Evolutionary conservation across 2,329 filamentous ascomycete genomes (phyloP).

Genomic region (Ophiostoma novo-ulmi): DNA sequence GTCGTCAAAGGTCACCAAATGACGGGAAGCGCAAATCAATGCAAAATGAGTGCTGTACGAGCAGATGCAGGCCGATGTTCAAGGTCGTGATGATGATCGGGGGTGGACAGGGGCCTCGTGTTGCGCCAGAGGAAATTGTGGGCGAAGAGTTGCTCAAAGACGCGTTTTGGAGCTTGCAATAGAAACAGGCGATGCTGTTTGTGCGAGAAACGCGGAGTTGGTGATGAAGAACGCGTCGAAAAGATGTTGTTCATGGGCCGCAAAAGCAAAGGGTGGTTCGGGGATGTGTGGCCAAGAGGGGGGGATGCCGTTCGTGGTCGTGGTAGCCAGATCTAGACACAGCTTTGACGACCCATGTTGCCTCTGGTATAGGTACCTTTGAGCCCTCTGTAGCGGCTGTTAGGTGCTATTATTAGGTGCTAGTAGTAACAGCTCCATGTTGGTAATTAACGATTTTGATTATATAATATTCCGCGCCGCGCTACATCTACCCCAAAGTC

Average conservation of each 20-base stretch:
- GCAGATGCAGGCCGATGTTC: background rate
- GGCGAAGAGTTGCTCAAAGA: constrained; percentile 1
- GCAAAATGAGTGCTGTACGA: background rate
- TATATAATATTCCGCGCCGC: background rate
- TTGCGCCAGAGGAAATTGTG: constrained; percentile 25
- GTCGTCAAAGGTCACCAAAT: background rate
- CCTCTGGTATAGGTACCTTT: background rate
- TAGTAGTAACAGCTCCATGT: background rate
- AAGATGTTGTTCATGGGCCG: constrained; percentile 1
- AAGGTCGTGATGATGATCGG: background rate
- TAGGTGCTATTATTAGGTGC: background rate
- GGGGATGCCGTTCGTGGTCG: background rate
- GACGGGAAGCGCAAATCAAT: background rate
- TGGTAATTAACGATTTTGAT: background rate
- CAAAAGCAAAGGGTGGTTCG: constrained; percentile 3
- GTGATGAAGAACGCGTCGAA: constrained; percentile 27
- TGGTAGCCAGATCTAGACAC: background rate
- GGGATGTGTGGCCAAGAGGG: constrained; percentile 20
- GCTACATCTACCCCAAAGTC: background rate
- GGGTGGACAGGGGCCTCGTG: background rate
- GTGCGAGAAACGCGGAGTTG: constrained; percentile 22
- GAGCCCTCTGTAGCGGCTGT: background rate
- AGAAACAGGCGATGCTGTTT: background rate
- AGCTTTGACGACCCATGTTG: constrained; percentile 6
- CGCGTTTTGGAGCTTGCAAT: constrained; percentile 16